A percentile compares a stretch with the other conserved stretches of the same genome.
Evolutionary conservation across 2,329 filamentous ascomycete genomes (phyloP).

Genomic region (Alternaria panax): DNA sequence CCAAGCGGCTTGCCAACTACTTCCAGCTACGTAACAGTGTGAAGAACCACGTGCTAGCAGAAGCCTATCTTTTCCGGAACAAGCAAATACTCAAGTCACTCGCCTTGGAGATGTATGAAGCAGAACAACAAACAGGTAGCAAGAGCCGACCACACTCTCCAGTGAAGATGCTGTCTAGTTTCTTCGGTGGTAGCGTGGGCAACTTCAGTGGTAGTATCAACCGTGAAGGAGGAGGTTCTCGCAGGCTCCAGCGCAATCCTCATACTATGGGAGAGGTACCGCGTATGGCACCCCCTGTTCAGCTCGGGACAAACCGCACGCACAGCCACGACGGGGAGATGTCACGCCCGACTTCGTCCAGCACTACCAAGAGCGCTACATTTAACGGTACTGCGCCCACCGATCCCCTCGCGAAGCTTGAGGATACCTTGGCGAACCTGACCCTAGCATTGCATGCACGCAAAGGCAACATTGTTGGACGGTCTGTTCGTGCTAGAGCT

Average conservation of each 20-base stretch:
- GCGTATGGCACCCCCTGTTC: constrained; percentile 43
- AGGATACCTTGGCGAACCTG: constrained; percentile 86
- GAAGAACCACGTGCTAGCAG: constrained; percentile 68
- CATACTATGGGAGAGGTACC: constrained; percentile 47
- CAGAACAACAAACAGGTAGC: constrained; percentile 57
- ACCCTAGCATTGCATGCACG: constrained; percentile 81
- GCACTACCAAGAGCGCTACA: constrained; percentile 41
- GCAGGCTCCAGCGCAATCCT: constrained; percentile 46
- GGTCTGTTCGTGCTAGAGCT: constrained; percentile 73
- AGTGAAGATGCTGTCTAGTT: constrained; percentile 85
- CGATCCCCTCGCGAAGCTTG: constrained; percentile 69
- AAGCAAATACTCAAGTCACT: constrained; percentile 77
- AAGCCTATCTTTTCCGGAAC: constrained; percentile 77
- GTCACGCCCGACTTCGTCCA: constrained; percentile 45
- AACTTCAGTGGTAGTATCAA: constrained; percentile 34
- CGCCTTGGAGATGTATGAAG: constrained; percentile 66
- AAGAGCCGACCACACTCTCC: constrained; percentile 83
- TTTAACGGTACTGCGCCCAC: constrained; percentile 36
- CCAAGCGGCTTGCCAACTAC: constrained; percentile 76
- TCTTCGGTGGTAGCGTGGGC: constrained; percentile 70
- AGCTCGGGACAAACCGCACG: constrained; percentile 48
- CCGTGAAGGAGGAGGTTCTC: constrained; percentile 27
- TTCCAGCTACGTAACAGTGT: constrained; percentile 74
- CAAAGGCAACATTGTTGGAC: constrained; percentile 85
- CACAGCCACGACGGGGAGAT: constrained; percentile 46